A percentile compares a stretch with the other conserved stretches of the same genome.
phyloP scores from a whole-genome alignment of 345 rosid genomes.

The Ceriops tagal region DNA sequence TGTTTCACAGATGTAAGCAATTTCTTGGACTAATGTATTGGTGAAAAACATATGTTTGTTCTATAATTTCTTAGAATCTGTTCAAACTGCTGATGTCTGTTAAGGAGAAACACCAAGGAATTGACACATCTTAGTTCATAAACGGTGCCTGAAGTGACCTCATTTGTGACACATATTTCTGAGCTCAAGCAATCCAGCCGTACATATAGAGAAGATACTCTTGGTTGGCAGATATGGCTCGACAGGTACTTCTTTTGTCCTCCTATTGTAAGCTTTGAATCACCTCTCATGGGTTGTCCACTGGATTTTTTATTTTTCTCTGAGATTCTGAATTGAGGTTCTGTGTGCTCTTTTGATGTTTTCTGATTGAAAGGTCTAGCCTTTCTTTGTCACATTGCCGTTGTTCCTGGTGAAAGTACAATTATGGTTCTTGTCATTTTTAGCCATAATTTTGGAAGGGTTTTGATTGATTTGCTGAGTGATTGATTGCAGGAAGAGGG shows the following conservation, averaged over 20 bases:
- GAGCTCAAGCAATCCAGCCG: conserved; percentile 17
- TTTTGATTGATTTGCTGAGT: neutral
- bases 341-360: conserved; percentile 20
- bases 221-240: conserved; percentile 24
- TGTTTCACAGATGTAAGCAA: conserved; percentile 7
- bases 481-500: conserved; percentile 40
- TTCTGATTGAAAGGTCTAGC: conserved; percentile 8
- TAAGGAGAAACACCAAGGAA: conserved; percentile 9
- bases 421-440: neutral
- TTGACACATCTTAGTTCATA: conserved; percentile 11
- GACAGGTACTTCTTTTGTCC: conserved; percentile 29
- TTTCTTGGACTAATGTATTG: neutral
- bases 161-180: conserved; percentile 2
- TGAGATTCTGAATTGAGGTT: conserved; percentile 12
- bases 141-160: conserved; percentile 14
- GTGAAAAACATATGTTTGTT: neutral
- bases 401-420: conserved; percentile 17
- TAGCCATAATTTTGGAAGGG: neutral
- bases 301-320: neutral
- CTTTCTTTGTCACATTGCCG: conserved; percentile 9
- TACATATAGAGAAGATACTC: conserved; percentile 1
- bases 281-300: conserved; percentile 8
- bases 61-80: conserved; percentile 7
- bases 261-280: neutral
- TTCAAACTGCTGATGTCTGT: neutral